Base-by-base conservation (phyloP, 495 filamentous ascomycete genomes). In the Arthonia radiata region DNA sequence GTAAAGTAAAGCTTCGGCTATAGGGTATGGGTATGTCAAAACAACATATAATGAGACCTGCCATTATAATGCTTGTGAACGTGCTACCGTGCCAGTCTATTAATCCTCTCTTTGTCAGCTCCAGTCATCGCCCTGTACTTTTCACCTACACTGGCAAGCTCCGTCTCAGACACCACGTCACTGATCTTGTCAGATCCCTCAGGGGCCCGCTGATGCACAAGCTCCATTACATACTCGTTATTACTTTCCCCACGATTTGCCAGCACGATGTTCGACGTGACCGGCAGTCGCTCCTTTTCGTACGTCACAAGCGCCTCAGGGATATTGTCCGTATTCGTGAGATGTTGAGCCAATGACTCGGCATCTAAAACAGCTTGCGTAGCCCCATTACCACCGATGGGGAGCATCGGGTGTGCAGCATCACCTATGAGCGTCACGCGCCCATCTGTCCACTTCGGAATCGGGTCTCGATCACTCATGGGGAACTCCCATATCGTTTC, bases 381-480 rank as follows among this genome's bases (percentile, higher is more conserved):
- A 0, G 41, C 41, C 10, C 44, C 44, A 18, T 36, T 15, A 5
- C 41, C 44, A 6, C 31, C 41, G 16, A 23, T 23, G 5, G 44
- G 41, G 3, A 23, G 31, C 54, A 60, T 57, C 0, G 53, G 36
- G 31, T 62, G 59, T 2, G 47, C 53, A 7, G 57, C 50, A 31
- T 64, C 59, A 0, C 59, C 59, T 15, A 59, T 48, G 7, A 59
- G 21, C 5, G 53, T 29, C 3, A 49, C 36, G 34, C 50, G 56
- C 25, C 51, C 54, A 3, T 42, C 38, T 13, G 42, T 27, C 43
- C 52, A 56, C 25, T 29, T 37, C 2, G 39, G 44, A 23, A 46
- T 42, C 10, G 40, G 40, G 28, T 48, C 37, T 9, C 46, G 30
- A 21, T 31, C 15, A 2, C 27, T 32, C 5, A 40, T 33, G 28